Evolutionary conservation across 2,329 filamentous ascomycete species (phyloP), one percentile per base, ranked within the genome.

Genomic region (Cladosporium halotolerans): DNA sequence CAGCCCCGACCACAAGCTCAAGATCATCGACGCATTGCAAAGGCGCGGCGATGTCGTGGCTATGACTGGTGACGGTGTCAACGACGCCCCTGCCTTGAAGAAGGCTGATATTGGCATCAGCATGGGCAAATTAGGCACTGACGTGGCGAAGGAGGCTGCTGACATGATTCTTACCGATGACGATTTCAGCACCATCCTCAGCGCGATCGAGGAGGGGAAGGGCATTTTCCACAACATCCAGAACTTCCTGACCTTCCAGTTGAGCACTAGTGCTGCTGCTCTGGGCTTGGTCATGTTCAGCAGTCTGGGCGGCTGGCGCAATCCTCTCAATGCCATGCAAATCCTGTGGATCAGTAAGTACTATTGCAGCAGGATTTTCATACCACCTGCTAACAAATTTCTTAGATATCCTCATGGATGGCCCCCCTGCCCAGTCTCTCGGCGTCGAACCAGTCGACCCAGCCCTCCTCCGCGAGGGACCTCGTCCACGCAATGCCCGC

Each of bases 171-270:
- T 95, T 49, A 93, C 88, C 0, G 88, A 93, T 62, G 89, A 95
- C 68, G 87, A 93, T 70, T 93, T 95, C 68, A 88, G 86, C 0
- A 93, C 89, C 4, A 99, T 99, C 58, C 79, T 99, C 9, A 88
- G 85, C 55, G 93, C 93, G 31, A 99, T 99, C 57, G 93, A 99
- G 70, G 93, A 99, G 74, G 95, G 93, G 72, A 99, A 99, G 72
- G 93, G 91, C 52, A 99, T 99, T 62, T 99, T 99, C 73, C 96
- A 93, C 79, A 99, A 99, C 70, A 97, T 99, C 61, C 93, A 99
- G 68, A 99, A 99, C 71, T 99, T 99, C 73, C 80, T 99, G 58
- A 97, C 93, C 0, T 99, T 99, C 73, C 95, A 99, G 74, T 81
- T 99, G 54, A 96, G 91, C 71, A 99, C 93, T 45, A 96, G 90